Percentiles rank a stretch among this genome's conserved stretches.
Conservation (phyloP, 1,284 basidiomycete genomes). For the Sporisorium reilianum region DNA sequence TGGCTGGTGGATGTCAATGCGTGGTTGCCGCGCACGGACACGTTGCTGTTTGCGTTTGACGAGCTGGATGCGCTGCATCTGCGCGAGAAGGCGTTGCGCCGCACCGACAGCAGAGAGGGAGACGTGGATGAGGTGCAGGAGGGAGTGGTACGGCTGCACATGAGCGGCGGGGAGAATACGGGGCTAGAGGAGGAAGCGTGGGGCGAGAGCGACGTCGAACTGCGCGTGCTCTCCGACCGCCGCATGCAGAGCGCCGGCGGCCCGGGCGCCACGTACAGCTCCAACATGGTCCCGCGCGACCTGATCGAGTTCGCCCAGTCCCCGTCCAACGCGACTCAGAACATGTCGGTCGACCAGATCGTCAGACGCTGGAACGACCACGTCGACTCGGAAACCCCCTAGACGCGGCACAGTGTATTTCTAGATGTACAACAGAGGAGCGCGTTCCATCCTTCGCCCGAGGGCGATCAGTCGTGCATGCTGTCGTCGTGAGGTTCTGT, state of each 20-base stretch:
- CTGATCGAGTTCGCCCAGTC: conserved; percentile 79
- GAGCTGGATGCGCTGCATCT: conserved; percentile 75
- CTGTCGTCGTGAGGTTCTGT: conserved; percentile 7
- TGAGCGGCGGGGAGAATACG: conserved; percentile 16
- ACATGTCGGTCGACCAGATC: conserved; percentile 34
- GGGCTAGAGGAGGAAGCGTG: neutral
- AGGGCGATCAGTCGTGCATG: conserved; percentile 25
- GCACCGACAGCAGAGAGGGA: neutral
- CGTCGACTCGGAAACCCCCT: conserved; percentile 14
- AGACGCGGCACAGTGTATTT: conserved; percentile 2
- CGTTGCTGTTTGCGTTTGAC: conserved; percentile 85
- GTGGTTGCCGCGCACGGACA: conserved; percentile 84
- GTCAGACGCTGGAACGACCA: conserved; percentile 28
- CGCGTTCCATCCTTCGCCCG: neutral
- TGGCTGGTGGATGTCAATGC: conserved; percentile 92
- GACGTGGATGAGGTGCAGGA: conserved; percentile 43
- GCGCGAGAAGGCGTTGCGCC: conserved; percentile 1
- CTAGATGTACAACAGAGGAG: conserved; percentile 4
- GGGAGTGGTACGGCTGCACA: conserved; percentile 25
- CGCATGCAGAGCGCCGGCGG: conserved; percentile 70
- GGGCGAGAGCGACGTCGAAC: conserved; percentile 71
- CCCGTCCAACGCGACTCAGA: neutral
- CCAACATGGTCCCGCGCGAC: conserved; percentile 93
- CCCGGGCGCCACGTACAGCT: conserved; percentile 74
- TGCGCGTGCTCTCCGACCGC: conserved; percentile 75